phyloP scores from a whole-genome alignment of 129 eudicot genomes.

The Kitagawia praeruptora region DNA sequence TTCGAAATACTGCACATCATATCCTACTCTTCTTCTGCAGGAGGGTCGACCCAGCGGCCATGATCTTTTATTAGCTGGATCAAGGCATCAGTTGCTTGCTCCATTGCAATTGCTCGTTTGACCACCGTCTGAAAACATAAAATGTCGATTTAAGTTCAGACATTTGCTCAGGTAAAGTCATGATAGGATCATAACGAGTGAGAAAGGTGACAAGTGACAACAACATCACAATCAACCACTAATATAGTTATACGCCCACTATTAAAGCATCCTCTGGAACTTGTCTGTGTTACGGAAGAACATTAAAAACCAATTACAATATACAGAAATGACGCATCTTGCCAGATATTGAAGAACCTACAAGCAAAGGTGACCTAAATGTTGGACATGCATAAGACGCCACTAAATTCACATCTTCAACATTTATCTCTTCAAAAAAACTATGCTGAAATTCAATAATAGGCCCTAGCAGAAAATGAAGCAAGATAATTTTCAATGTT shows the following conservation, averaged over 20 bases:
- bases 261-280: background rate
- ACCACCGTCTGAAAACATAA: slow-evolving; percentile 62
- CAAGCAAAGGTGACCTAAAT: background rate
- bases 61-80: slow-evolving; percentile 85
- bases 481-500: background rate
- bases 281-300: background rate
- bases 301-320: background rate
- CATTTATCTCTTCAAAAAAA: background rate
- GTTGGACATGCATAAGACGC: background rate
- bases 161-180: background rate
- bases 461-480: background rate
- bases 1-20: background rate
- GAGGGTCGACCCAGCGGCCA: slow-evolving; percentile 98
- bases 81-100: slow-evolving; percentile 78
- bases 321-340: background rate
- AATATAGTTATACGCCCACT: background rate
- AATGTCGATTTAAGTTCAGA: background rate
- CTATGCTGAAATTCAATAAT: background rate
- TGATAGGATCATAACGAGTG: background rate
- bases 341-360: background rate
- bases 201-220: too few species aligned
- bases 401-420: background rate
- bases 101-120: slow-evolving; percentile 87
- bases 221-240: background rate
- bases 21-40: slow-evolving; percentile 66